A percentile compares a stretch with the other conserved stretches of the same genome.
phyloP scores from a whole-genome alignment of 2,329 filamentous ascomycete species.

The Phyllosticta citrichinensis region DNA sequence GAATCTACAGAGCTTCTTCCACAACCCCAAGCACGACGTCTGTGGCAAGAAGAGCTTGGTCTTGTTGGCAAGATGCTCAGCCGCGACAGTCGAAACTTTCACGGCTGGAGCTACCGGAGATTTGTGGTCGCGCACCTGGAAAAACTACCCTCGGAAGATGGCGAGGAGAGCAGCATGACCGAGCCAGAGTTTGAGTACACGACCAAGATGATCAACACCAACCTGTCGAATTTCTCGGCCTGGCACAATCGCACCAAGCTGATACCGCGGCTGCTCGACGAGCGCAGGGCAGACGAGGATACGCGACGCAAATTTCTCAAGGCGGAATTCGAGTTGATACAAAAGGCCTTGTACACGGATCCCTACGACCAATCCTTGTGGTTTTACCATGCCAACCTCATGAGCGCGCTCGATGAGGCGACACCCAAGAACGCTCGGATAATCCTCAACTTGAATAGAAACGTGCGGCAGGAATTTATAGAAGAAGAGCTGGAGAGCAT shows the following conservation, averaged over 20 bases:
- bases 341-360: slow-evolving; percentile 72
- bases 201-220: slow-evolving; percentile 71
- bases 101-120: slow-evolving; percentile 88
- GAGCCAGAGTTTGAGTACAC: slow-evolving; percentile 84
- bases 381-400: slow-evolving; percentile 90
- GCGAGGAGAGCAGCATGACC: slow-evolving; percentile 47
- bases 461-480: slow-evolving; percentile 56
- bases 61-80: slow-evolving; percentile 81
- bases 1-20: slow-evolving; percentile 59
- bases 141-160: slow-evolving; percentile 28
- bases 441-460: slow-evolving; percentile 49
- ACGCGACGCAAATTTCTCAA: slow-evolving; percentile 62
- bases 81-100: slow-evolving; percentile 83
- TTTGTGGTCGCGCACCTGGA: slow-evolving; percentile 70
- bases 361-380: slow-evolving; percentile 92
- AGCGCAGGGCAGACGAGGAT: slow-evolving; percentile 54
- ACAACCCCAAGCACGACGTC: slow-evolving; percentile 42
- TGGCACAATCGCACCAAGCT: slow-evolving; percentile 88
- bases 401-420: slow-evolving; percentile 52
- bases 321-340: slow-evolving; percentile 65
- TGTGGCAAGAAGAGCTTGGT: slow-evolving; percentile 79
- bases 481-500: slow-evolving; percentile 64
- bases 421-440: slow-evolving; percentile 47
- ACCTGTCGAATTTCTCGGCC: slow-evolving; percentile 91
- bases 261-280: slow-evolving; percentile 64